These are phyloP conservation scores for Monilinia vaccinii-corymbosi DNA, from an alignment of 2,329 filamentous ascomycete species.

Conservation along the genomic window DNA sequence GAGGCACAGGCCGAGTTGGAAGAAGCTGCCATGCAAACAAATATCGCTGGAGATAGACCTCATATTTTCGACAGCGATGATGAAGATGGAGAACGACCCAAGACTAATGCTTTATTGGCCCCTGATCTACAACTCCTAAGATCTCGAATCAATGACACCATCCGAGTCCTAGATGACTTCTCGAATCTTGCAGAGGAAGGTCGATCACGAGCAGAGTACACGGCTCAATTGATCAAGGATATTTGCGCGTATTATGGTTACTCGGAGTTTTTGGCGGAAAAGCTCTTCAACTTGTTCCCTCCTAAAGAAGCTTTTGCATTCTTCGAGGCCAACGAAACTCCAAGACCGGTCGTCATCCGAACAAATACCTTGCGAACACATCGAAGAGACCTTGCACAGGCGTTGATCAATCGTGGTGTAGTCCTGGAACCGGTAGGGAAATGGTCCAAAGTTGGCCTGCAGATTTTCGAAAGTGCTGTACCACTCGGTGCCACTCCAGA, in stretches of 20 bases:
- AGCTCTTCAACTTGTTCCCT: conserved; percentile 86
- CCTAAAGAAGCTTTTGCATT: conserved; percentile 94
- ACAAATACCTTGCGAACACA: conserved; percentile 86
- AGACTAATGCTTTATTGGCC: conserved; percentile 58
- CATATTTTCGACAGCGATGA: conserved; percentile 56
- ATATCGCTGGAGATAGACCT: conserved; percentile 72
- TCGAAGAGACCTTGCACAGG: conserved; percentile 74
- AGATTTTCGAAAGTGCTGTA: conserved; percentile 85
- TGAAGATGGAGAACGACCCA: conserved; percentile 49
- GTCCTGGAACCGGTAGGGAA: conserved; percentile 95
- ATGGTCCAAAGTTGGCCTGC: conserved; percentile 96
- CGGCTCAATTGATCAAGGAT: conserved; percentile 75
- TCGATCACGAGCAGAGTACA: conserved; percentile 81
- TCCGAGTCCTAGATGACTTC: conserved; percentile 86
- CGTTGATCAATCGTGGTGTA: conserved; percentile 91
- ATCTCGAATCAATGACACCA: conserved; percentile 82
- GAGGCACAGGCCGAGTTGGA: conserved; percentile 80
- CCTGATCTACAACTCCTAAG: conserved; percentile 86
- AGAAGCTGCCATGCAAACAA: conserved; percentile 81
- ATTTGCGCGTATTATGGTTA: conserved; percentile 97
- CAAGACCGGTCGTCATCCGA: conserved; percentile 87
- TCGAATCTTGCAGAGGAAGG: conserved; percentile 69
- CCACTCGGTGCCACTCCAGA: conserved; percentile 85
- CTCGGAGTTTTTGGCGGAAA: conserved; percentile 88
- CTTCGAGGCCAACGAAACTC: conserved; percentile 96